Conservation (phyloP, 2,329 filamentous ascomycete species). For the Ampelomyces quisqualis region DNA sequence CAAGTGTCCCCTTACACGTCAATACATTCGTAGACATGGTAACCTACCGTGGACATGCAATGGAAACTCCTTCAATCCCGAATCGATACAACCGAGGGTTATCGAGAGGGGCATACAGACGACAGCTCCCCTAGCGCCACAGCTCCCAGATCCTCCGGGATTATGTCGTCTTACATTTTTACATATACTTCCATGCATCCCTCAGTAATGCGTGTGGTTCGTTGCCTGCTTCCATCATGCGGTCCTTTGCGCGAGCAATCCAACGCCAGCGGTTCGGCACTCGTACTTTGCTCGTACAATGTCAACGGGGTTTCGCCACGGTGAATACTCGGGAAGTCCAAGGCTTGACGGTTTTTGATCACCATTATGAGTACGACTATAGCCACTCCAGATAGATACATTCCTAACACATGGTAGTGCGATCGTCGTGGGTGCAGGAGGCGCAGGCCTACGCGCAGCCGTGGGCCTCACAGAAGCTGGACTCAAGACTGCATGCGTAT, state of each 20-base stretch:
- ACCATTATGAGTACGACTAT: slow-evolving; percentile 36
- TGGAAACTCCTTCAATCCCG: not conserved
- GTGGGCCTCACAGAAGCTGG: slow-evolving; percentile 65
- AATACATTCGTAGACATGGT: not conserved
- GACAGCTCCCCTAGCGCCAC: slow-evolving; percentile 21
- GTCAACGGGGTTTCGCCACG: slow-evolving; percentile 19
- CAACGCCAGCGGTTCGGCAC: slow-evolving; percentile 18
- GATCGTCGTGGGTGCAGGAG: slow-evolving; percentile 56
- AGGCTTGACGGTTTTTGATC: slow-evolving; percentile 34
- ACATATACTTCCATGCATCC: slow-evolving; percentile 4
- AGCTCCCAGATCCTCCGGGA: not conserved
- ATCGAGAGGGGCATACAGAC: slow-evolving; percentile 20
- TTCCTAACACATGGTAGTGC: slow-evolving; percentile 30
- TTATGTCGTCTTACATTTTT: slow-evolving; percentile 1
- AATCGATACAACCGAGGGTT: slow-evolving; percentile 26
- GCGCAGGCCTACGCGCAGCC: slow-evolving; percentile 63
- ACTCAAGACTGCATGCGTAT: slow-evolving; percentile 65
- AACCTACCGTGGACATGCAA: too few relatives aligned
- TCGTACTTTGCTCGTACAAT: slow-evolving; percentile 9
- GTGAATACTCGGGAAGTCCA: slow-evolving; percentile 18
- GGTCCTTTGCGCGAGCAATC: slow-evolving; percentile 25
- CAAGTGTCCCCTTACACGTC: not conserved
- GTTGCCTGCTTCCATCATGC: slow-evolving; percentile 20
- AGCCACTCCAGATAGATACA: not conserved
- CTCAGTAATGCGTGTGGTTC: not conserved